Evolutionary conservation across 2,329 filamentous ascomycete species (phyloP).

Genomic region (Pseudogymnoascus sp.): DNA sequence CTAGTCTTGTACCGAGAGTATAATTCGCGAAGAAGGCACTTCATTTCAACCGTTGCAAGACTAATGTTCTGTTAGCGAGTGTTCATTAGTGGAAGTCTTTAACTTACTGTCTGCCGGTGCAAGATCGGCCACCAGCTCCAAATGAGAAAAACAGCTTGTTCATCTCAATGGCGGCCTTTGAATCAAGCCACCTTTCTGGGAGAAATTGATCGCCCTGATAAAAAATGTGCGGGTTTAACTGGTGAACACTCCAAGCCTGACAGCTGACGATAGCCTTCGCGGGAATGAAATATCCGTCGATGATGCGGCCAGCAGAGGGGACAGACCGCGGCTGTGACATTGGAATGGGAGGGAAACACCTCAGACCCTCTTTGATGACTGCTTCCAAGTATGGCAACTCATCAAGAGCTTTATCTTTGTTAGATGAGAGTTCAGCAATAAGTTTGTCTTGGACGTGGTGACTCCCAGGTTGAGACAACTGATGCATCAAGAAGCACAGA

Average conservation of each 20-base stretch:
- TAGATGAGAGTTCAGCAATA: constrained; percentile 42
- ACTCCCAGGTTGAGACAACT: constrained; percentile 56
- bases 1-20: constrained; percentile 52
- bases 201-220: constrained; percentile 69
- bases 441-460: constrained; percentile 44
- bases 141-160: constrained; percentile 59
- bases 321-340: constrained; percentile 60
- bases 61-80: constrained; percentile 25
- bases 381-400: constrained; percentile 55
- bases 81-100: neutral
- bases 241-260: constrained; percentile 55
- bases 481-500: constrained; percentile 65
- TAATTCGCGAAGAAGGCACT: constrained; percentile 53
- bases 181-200: constrained; percentile 76
- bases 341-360: constrained; percentile 58
- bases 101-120: constrained; percentile 60
- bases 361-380: constrained; percentile 53
- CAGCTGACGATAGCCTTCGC: constrained; percentile 50
- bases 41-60: constrained; percentile 63
- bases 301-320: constrained; percentile 44
- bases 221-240: constrained; percentile 60
- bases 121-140: constrained; percentile 57
- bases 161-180: constrained; percentile 65
- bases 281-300: constrained; percentile 50
- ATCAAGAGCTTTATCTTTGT: constrained; percentile 36